Evolutionary conservation across 2,329 filamentous ascomycete genomes (phyloP), one percentile per base, ranked within the genome.

Genomic region (Aspergillus ibericus): DNA sequence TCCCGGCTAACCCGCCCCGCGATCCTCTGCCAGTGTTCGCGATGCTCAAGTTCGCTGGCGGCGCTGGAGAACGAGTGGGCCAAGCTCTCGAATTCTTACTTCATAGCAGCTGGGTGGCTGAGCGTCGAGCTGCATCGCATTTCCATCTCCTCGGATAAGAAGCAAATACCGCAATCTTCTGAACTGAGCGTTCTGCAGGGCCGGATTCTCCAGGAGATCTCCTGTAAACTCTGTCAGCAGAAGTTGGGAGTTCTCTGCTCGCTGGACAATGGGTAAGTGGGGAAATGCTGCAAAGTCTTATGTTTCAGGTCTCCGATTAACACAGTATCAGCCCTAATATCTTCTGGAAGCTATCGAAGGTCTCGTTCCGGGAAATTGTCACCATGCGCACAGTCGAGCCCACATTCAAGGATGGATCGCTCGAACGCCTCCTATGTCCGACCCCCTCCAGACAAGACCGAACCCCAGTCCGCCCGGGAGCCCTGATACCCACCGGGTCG

Each of bases 11-110:
- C 70, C 32, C 68, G 73, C 25, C 73, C 74, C 8, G 72, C 73
- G n/a, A 70, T 77, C n/a, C 61, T 75, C 16, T 69, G 71, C 53
- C 73, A 75, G 61, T 77, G 74, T 55, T 66, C 66, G 22, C 68
- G 72, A 50, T 77, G 74, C 58, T 75, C 72, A n/a, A 76, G 74
- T 62, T 75, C 74, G 25, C 64, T 77, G 49, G 74, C 73, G 4
- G 74, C 70, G n/a, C 65, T 76, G 18, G 74, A 77, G 65, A 77
- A 77, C 53, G 74, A 76, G 58, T 77, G 74, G 74, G 73, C 71
- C 9, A 74, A 69, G 53, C 60, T 77, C n/a, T 75, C 73, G 25
- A 72, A 67, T 53, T 70, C 72, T 9, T 76, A 76, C 55, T 69
- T 73, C 20, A 66, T 75, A 46, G 68, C 69, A 34, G 68, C 72